These are phyloP conservation scores for Lactarius pseudohatsudake DNA, from an alignment of 768 basidiomycete species.

Conservation along the genomic window DNA sequence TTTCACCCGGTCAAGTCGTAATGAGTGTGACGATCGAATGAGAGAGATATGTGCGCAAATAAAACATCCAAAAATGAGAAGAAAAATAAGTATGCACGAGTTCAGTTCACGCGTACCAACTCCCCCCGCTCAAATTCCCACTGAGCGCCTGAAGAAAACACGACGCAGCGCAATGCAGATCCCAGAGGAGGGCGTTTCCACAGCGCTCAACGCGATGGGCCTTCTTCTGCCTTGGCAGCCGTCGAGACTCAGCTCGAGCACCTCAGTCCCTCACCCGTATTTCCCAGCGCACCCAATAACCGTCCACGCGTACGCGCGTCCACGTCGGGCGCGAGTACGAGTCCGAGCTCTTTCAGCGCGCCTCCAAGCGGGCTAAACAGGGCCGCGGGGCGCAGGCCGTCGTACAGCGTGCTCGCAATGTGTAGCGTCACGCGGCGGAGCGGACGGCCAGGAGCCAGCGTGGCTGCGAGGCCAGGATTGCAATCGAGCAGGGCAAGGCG, in stretches of 20 bases:
- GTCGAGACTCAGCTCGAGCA: conserved; percentile 33
- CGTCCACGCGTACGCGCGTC: conserved; percentile 38
- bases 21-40: neutral
- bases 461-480: conserved; percentile 31
- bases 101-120: conserved; percentile 13
- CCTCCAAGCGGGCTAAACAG: conserved; percentile 33
- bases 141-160: conserved; percentile 35
- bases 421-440: conserved; percentile 31
- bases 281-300: conserved; percentile 35
- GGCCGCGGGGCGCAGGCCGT: conserved; percentile 36
- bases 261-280: conserved; percentile 32
- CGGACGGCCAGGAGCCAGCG: conserved; percentile 34
- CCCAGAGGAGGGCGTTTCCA: conserved; percentile 33
- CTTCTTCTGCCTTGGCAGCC: conserved; percentile 38
- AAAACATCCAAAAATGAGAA: neutral
- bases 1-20: too few species aligned
- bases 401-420: conserved; percentile 37
- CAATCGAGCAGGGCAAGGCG: conserved; percentile 31
- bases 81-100: neutral
- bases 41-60: neutral
- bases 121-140: conserved; percentile 28
- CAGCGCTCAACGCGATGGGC: conserved; percentile 33
- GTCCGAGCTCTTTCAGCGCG: conserved; percentile 24
- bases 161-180: conserved; percentile 30
- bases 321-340: conserved; percentile 29